Evolutionary conservation across 371 early-diverging fungal species (phyloP).

Genomic region (Rhizomucor miehei): DNA sequence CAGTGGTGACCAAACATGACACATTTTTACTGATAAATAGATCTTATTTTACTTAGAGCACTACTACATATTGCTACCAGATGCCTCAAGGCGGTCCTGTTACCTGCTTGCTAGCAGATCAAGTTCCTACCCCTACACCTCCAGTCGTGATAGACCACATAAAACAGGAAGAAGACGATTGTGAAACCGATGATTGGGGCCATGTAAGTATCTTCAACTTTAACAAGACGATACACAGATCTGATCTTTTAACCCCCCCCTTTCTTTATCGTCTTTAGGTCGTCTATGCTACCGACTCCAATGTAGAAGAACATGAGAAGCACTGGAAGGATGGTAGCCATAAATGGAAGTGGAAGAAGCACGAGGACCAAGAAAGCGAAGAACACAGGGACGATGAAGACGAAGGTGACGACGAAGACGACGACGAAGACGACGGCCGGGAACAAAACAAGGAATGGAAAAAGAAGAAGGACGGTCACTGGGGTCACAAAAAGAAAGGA

Average conservation of each 20-base stretch:
- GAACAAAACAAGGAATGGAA: neutral
- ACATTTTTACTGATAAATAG: too few species aligned
- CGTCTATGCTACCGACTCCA: neutral
- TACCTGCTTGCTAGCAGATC: neutral
- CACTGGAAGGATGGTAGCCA: neutral
- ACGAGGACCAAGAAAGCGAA: neutral
- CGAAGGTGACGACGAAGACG: neutral
- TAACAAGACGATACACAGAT: too few species aligned
- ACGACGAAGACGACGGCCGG: neutral
- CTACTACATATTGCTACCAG: neutral
- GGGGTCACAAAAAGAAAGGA: too few species aligned
- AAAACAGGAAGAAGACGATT: neutral
- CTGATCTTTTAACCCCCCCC: too few species aligned
- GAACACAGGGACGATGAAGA: constrained; percentile 2
- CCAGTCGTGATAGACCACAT: too few species aligned
- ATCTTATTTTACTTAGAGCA: too few species aligned
- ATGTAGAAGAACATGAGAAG: constrained; percentile 1
- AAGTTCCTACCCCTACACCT: neutral
- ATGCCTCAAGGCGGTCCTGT: neutral
- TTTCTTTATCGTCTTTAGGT: constrained; percentile 2
- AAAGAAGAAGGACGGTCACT: neutral
- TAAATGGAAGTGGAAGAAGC: constrained; percentile 2
- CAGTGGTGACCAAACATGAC: too few species aligned
- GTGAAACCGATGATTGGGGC: neutral
- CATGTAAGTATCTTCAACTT: neutral